Evolutionary conservation across 108 stramenopile species (phyloP), one percentile per base, ranked within the genome.

Genomic region (Nitzschia sp.): DNA sequence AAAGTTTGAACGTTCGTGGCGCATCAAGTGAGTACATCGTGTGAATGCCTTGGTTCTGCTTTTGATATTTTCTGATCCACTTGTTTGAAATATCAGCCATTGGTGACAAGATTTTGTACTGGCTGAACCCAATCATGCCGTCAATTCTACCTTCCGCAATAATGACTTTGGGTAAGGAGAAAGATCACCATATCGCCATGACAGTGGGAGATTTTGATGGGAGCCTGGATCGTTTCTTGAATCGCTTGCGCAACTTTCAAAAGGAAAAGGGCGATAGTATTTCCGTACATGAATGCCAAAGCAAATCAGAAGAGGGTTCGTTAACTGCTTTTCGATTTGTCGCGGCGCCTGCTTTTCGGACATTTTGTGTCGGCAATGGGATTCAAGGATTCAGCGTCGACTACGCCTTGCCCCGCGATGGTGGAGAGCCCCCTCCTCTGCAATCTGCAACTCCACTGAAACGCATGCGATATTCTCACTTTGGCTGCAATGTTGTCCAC

Each of bases 401-500:
- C 63, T 94, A 94, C 64, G 93, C 88, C 8, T 63, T 94, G 17
- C 88, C 90, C 0, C 83, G 84, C 49, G 87, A 88, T 70, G 78
- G 76, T 32, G 86, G 85, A 18, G 19, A 51, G 8, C 71, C 71
- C 2, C 93, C 93, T 25, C 54, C 63, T 25, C 66, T 91, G 0
- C 24, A 53, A 0, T 65, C 78, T 34, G 64, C 32, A 15, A 60
- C 26, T n/a, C 88, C 90, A 34, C 23, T 91, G 26, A 88, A 88
- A 46, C 73, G 93, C 35, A 91, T 94, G 90, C 78, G 93, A 13
- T 94, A 94, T 70, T 89, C 88, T 26, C 93, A 94, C 56, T 90
- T 94, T 74, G 88, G 82, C 26, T 94, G 93, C 73, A 94, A 94
- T 64, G 93, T 94, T 3, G 86, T 94, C 1, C 93, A 94, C 63